A percentile compares a stretch with the other conserved stretches of the same genome.
Evolutionary conservation across 1,284 basidiomycete genomes (phyloP).

Genomic region (Cutaneotrichosporon cavernicola): DNA sequence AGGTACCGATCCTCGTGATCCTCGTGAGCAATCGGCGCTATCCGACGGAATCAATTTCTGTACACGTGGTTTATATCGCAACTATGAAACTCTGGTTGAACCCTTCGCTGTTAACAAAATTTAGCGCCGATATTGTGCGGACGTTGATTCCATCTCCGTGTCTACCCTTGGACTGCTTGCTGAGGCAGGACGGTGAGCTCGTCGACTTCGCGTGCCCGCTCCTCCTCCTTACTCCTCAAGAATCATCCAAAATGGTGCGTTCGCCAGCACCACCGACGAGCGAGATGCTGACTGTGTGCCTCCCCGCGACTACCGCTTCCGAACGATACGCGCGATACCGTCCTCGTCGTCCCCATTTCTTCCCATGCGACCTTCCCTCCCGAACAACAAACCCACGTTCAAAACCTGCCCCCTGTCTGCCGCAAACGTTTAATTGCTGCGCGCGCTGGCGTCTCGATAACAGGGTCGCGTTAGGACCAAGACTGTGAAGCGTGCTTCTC

Average conservation of each 20-base stretch:
- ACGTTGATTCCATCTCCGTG: not conserved
- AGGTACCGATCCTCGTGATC: not conserved
- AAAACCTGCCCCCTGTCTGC: not conserved
- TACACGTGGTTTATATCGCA: not conserved
- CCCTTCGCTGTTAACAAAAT: not conserved
- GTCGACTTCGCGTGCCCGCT: conserved; percentile 10
- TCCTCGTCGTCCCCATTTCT: conserved; percentile 1
- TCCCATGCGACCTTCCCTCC: not conserved
- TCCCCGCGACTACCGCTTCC: conserved; percentile 1
- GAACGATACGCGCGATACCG: conserved; percentile 1
- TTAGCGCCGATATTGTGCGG: not conserved
- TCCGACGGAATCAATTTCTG: not conserved
- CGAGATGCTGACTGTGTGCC: conserved; percentile 16
- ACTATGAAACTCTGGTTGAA: not conserved
- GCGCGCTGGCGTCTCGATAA: conserved; percentile 10
- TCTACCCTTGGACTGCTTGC: not conserved
- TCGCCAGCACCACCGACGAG: conserved; percentile 5
- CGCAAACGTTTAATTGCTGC: not conserved
- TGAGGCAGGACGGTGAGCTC: not conserved
- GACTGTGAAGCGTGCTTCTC: conserved; percentile 99
- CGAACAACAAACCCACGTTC: not conserved
- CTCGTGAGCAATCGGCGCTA: not conserved
- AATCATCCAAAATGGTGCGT: conserved; percentile 27
- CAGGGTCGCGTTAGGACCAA: conserved; percentile 99
- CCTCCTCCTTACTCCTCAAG: conserved; percentile 21